Percentiles rank a stretch among this genome's conserved stretches.
These are phyloP conservation scores for Cryomyces minteri DNA, from an alignment of 495 filamentous ascomycete species.

Conservation along the genomic window DNA sequence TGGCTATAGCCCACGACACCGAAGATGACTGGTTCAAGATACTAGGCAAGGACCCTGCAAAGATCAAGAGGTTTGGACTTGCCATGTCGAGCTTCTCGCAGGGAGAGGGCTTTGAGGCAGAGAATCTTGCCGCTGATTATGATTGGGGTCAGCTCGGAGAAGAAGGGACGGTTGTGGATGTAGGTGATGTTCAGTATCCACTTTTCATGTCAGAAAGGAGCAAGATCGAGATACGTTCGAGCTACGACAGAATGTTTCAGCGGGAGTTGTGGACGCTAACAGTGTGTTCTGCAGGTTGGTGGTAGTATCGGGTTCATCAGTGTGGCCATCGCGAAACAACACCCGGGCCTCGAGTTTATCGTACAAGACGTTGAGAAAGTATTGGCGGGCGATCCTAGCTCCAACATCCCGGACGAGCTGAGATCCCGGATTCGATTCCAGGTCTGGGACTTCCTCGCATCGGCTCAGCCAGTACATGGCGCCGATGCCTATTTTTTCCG, in stretches of 20 bases:
- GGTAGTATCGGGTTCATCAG: conserved; percentile 18
- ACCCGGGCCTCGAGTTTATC: conserved; percentile 19
- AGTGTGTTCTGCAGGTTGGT: conserved; percentile 22
- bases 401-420: conserved; percentile 12
- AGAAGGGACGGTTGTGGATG: background rate
- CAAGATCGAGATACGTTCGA: background rate
- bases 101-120: background rate
- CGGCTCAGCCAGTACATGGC: conserved; percentile 1
- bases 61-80: background rate
- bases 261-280: conserved; percentile 14
- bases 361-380: conserved; percentile 22
- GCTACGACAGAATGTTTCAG: conserved; percentile 17
- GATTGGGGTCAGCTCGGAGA: background rate
- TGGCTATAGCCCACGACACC: background rate
- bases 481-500: conserved; percentile 2
- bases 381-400: conserved; percentile 13
- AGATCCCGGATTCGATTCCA: background rate
- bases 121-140: background rate
- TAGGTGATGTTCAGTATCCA: background rate
- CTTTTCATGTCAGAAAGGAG: background rate
- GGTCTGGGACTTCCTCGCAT: conserved; percentile 1
- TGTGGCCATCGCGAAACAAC: conserved; percentile 2
- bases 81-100: background rate
- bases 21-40: background rate
- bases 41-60: background rate